phyloP scores from a whole-genome alignment of 441 rosid species.

The Corymbia calophylla region DNA sequence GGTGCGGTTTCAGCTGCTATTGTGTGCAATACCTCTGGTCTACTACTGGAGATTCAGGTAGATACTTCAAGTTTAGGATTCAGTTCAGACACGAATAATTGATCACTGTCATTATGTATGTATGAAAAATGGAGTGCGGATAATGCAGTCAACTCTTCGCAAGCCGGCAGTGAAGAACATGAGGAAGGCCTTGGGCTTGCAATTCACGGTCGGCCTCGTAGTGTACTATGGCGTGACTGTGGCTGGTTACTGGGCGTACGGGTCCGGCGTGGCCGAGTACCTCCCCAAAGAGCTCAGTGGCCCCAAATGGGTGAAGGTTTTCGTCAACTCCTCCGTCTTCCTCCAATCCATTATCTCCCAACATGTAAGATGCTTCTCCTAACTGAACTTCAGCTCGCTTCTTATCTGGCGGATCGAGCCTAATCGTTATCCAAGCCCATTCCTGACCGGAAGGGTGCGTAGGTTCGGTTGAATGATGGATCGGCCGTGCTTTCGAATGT shows the following conservation, averaged over 20 bases:
- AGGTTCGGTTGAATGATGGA: background rate
- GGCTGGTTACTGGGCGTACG: constrained; percentile 28
- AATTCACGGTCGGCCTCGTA: constrained; percentile 14
- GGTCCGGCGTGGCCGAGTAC: constrained; percentile 16
- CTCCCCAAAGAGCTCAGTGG: constrained; percentile 12
- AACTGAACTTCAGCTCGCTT: background rate
- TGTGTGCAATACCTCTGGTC: constrained; percentile 13
- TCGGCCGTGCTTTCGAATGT: background rate
- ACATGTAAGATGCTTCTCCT: constrained; percentile 13
- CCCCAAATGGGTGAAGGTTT: constrained; percentile 16
- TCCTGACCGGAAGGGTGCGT: background rate
- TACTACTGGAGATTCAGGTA: constrained; percentile 26
- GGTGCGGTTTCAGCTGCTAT: constrained; percentile 19
- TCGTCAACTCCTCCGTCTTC: constrained; percentile 11
- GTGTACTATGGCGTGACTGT: constrained; percentile 14
- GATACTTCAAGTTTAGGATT: background rate
- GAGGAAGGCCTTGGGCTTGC: constrained; percentile 20
- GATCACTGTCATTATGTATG: background rate
- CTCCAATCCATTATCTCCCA: constrained; percentile 21
- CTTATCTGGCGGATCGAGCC: background rate
- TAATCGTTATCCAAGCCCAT: background rate
- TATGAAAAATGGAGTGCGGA: background rate
- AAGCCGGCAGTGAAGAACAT: constrained; percentile 19
- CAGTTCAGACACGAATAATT: background rate
- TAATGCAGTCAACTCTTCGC: constrained; percentile 17